Conservation (phyloP, 78 protist species). For the Capsaspora owczarzaki region DNA sequence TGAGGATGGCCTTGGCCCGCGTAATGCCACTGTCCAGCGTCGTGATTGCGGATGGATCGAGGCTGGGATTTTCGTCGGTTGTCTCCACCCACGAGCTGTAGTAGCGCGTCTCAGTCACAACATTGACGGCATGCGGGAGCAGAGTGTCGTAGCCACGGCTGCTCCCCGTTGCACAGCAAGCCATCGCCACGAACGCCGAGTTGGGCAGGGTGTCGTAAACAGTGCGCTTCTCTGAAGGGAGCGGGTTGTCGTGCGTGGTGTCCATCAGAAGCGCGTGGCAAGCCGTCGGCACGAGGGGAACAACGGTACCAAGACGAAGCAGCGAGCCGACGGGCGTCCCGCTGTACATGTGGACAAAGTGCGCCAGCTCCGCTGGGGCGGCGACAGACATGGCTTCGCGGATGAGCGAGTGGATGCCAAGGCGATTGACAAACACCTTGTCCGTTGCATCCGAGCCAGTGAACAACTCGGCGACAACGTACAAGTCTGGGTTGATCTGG, state of each 20-base stretch:
- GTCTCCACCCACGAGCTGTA: conserved; percentile 25
- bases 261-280: conserved; percentile 59
- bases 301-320: background rate
- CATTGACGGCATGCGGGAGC: conserved; percentile 45
- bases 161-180: conserved; percentile 58
- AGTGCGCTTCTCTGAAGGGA: conserved; percentile 39
- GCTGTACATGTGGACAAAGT: conserved; percentile 55
- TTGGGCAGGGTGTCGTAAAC: conserved; percentile 43
- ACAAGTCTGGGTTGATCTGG: conserved; percentile 43
- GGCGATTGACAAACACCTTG: background rate
- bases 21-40: too few species aligned
- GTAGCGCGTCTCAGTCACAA: conserved; percentile 56
- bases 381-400: conserved; percentile 25
- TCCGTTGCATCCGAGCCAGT: conserved; percentile 19
- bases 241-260: conserved; percentile 62
- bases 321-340: conserved; percentile 51
- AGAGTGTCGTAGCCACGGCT: conserved; percentile 73
- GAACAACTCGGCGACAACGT: conserved; percentile 53
- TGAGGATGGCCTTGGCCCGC: too few species aligned
- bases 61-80: too few species aligned
- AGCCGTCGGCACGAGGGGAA: background rate
- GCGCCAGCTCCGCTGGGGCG: background rate
- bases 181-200: conserved; percentile 55
- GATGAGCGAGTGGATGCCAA: conserved; percentile 63
- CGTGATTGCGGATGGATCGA: too few species aligned